Evolutionary conservation across 345 rosid genomes (phyloP), one percentile per base, ranked within the genome.

Genomic region (Isatis tinctoria): DNA sequence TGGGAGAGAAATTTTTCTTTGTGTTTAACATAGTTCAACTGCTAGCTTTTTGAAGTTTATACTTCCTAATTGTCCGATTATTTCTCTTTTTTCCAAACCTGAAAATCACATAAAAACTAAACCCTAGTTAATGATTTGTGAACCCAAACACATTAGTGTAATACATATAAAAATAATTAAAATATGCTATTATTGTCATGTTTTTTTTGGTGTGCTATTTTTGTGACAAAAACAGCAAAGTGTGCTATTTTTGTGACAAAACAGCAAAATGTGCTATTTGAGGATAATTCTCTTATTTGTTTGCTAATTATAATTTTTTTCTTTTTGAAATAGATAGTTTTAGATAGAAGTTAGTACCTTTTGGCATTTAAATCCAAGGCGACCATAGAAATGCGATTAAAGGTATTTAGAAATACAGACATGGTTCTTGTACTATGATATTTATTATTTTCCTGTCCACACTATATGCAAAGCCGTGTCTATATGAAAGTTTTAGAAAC

Each of bases 61-160:
- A 75, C 88, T 81, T 3, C 96, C 92, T 48, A 83, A 74, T 36
- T 90, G 90, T 65, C 91, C 94, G 0, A 93, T 85, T 60, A 74
- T 58, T 49, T 82, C 83, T 27, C 89, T 72, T 58, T 81, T 87
- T 6, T 86, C 92, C 78, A 93, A 76, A 75, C 93, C 97, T 93
- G 44, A 35, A 73, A 58, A 30, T 64, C n/a, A 40, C 27, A 49
- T 69, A 43, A 69, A 56, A 32, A 4, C 17, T 37, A n/a, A n/a
- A n/a, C n/a, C n/a, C n/a, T n/a, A n/a, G n/a, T n/a, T n/a, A n/a
- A n/a, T n/a, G n/a, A n/a, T n/a, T n/a, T n/a, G n/a, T n/a, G n/a
- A n/a, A n/a, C n/a, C n/a, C n/a, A n/a, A n/a, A 14, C 33, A 1
- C 26, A 7, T 17, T 10, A 43, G 18, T 69, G n/a, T n/a, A n/a